Base-by-base conservation (phyloP, 2,329 filamentous ascomycete species). In the Fusarium abutilonis region DNA sequence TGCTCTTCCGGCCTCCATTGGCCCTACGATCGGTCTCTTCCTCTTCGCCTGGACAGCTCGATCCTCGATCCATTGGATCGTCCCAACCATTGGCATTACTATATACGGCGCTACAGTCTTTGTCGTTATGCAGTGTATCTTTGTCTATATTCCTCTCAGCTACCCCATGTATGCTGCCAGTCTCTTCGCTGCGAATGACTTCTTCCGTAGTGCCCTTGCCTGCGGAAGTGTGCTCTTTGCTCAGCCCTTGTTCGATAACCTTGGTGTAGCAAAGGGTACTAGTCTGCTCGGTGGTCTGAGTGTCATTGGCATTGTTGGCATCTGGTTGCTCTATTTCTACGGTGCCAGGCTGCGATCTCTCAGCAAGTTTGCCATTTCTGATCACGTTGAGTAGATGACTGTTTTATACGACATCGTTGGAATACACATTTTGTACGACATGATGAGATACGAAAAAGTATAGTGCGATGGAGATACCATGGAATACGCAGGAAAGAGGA, bases 131-230 rank as follows among this genome's bases (percentile, higher is more conserved):
- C 84, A 86, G 72, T 84, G 82, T 73, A 81, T 87, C 72, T 87
- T 86, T 68, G 77, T 86, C 62, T 87, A 87, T 73, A 79, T 87
- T 14, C 82, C 83, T 1, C 75, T 86, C 17, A 79, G 76, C 47
- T 86, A 86, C 65, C 83, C 83, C 5, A 75, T 78, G 63, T 86
- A 86, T 67, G 83, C 84, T 0, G 84, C 86, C 34, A 82, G 79
- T 44, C 74, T 88, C 19, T 87, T 88, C 68, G 85, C 85, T 1
- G 84, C 79, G 6, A 88, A 87, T 68, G 85, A 87, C 74, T 83
- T 86, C 70, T 81, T 83, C 72, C 79, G 84, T 36, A 81, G 79
- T 28, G 81, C 84, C 3, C 74, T 89, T 4, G 87, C 86, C 7
- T 85, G 83, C 47, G 86, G 81, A 0, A 83, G 82, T 23, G 80